Evolutionary conservation across 2,329 filamentous ascomycete species (phyloP).

Genomic region (Cadophora sp.): DNA sequence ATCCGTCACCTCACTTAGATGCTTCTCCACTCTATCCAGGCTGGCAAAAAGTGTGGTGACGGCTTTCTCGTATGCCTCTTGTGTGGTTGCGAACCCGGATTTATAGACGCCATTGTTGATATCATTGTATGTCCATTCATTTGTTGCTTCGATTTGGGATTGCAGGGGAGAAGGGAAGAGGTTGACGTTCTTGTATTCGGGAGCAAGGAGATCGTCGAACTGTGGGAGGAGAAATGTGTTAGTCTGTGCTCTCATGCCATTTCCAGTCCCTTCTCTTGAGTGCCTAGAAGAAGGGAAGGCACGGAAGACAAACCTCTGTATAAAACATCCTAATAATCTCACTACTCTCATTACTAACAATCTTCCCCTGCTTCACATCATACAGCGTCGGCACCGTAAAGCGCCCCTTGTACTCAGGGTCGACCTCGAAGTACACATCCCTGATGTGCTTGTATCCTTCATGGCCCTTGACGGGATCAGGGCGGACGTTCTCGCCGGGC

Average conservation of each 20-base stretch:
- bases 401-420: slow-evolving; percentile 69
- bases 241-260: background rate
- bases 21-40: slow-evolving; percentile 77
- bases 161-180: slow-evolving; percentile 73
- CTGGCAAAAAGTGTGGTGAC: slow-evolving; percentile 74
- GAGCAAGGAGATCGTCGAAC: slow-evolving; percentile 75
- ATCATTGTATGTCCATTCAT: slow-evolving; percentile 80
- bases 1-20: slow-evolving; percentile 56
- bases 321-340: slow-evolving; percentile 89
- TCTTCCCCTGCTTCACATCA: slow-evolving; percentile 68
- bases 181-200: slow-evolving; percentile 64
- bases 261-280: background rate
- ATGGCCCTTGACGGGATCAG: slow-evolving; percentile 65
- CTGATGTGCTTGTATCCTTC: slow-evolving; percentile 71
- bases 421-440: slow-evolving; percentile 70
- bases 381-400: slow-evolving; percentile 75
- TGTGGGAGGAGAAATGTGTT: slow-evolving; percentile 48
- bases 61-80: slow-evolving; percentile 81
- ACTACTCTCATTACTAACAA: slow-evolving; percentile 83
- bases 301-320: slow-evolving; percentile 65
- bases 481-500: slow-evolving; percentile 67
- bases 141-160: slow-evolving; percentile 72
- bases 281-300: slow-evolving; percentile 29
- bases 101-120: slow-evolving; percentile 79
- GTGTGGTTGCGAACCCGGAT: slow-evolving; percentile 83